Evolutionary conservation across 805 yeast species (phyloP).

Genomic region (Debaryomyces tyrocola): DNA sequence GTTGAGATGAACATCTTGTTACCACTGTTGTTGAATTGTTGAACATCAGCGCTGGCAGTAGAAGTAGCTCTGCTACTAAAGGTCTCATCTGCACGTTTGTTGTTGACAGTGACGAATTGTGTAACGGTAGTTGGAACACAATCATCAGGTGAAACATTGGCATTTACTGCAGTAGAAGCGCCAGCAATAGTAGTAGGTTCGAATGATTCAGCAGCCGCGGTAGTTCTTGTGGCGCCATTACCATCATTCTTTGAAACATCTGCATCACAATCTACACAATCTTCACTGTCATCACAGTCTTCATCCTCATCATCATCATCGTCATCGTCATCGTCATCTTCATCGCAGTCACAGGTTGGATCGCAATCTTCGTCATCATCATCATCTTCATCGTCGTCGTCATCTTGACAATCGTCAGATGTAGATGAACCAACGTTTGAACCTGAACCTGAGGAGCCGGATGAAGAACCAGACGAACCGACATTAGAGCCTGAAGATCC

Average conservation of each 20-base stretch:
- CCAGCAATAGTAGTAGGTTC: not conserved
- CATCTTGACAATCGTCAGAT: conserved; percentile 12
- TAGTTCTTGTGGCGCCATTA: not conserved
- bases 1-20: not conserved
- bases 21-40: conserved; percentile 1
- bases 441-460: not conserved
- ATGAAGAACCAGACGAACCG: not conserved
- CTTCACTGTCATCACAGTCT: conserved; percentile 4
- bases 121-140: conserved; percentile 6
- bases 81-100: not conserved
- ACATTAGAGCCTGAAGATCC: conserved; percentile 21
- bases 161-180: conserved; percentile 1
- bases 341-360: conserved; percentile 9
- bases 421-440: conserved; percentile 2
- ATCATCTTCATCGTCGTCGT: conserved; percentile 13
- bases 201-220: conserved; percentile 4
- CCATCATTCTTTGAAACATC: not conserved
- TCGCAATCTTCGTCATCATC: conserved; percentile 10
- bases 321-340: conserved; percentile 12
- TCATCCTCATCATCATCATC: conserved; percentile 6
- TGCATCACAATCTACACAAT: conserved; percentile 9
- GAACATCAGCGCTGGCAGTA: not conserved
- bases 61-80: not conserved
- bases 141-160: conserved; percentile 3
- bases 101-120: conserved; percentile 2